Evolutionary conservation across 1,284 basidiomycete genomes (phyloP).

Genomic region (Austropuccinia psidii): DNA sequence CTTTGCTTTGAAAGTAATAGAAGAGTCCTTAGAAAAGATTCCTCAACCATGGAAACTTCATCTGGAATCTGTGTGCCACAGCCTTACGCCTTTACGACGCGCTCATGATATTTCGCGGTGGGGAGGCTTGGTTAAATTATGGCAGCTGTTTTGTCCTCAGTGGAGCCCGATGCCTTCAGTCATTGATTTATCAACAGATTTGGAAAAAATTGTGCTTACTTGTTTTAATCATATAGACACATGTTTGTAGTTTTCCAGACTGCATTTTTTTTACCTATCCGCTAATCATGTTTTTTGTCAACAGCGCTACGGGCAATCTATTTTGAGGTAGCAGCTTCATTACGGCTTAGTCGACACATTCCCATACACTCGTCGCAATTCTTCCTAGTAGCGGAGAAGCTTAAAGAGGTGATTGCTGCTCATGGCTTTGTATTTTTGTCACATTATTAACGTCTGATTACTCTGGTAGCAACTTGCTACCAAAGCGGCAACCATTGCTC

Average conservation of each 20-base stretch:
- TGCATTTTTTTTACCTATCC: background rate
- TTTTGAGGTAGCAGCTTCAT: slow-evolving; percentile 17
- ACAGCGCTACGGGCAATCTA: slow-evolving; percentile 22
- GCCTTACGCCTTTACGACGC: slow-evolving; percentile 3
- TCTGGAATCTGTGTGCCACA: background rate
- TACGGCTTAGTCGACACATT: slow-evolving; percentile 10
- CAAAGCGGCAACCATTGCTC: background rate
- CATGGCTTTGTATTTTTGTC: too few relatives aligned
- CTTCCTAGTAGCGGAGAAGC: background rate
- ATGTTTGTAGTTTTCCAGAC: background rate
- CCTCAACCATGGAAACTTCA: background rate
- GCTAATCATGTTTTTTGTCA: background rate
- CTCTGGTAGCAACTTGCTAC: slow-evolving; percentile 3
- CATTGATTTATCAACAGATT: background rate
- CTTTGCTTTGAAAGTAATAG: slow-evolving; percentile 29
- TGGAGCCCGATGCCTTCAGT: background rate
- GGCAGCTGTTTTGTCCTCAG: slow-evolving; percentile 26
- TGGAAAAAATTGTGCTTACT: background rate
- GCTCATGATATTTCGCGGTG: slow-evolving; percentile 25
- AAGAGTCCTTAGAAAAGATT: slow-evolving; percentile 3
- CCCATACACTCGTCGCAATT: background rate
- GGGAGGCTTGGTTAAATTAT: slow-evolving; percentile 18
- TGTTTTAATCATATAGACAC: slow-evolving; percentile 5
- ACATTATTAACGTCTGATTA: too few relatives aligned
- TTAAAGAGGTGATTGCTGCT: slow-evolving; percentile 1